These are phyloP conservation scores for Pisolithus orientalis DNA, from an alignment of 768 basidiomycete species.

Conservation along the genomic window DNA sequence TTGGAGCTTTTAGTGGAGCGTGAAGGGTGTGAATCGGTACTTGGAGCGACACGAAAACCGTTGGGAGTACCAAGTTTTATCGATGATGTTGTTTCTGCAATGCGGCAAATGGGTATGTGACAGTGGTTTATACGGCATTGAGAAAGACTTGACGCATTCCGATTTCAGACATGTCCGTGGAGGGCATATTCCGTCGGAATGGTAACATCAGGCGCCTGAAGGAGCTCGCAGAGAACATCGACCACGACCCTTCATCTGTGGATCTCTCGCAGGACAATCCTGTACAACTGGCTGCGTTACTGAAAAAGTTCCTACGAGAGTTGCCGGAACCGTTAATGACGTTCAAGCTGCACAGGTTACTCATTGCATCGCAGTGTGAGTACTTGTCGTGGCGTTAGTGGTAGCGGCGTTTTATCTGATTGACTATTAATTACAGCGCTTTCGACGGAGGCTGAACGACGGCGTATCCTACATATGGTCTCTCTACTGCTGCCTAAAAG, in stretches of 20 bases:
- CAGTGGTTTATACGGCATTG: background rate
- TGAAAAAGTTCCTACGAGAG: slow-evolving; percentile 96
- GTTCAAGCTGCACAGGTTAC: slow-evolving; percentile 84
- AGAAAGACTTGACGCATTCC: slow-evolving; percentile 1
- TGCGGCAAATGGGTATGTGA: slow-evolving; percentile 94
- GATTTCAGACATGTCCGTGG: slow-evolving; percentile 88
- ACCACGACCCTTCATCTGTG: slow-evolving; percentile 88
- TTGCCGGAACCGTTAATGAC: slow-evolving; percentile 95
- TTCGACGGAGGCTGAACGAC: slow-evolving; percentile 68
- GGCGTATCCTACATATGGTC: slow-evolving; percentile 78
- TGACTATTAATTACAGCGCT: slow-evolving; percentile 43
- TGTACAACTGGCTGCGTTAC: slow-evolving; percentile 90
- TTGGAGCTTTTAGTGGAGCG: slow-evolving; percentile 89
- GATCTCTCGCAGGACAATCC: slow-evolving; percentile 93
- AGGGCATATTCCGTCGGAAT: slow-evolving; percentile 97
- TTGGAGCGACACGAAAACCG: slow-evolving; percentile 80
- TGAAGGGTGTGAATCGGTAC: slow-evolving; percentile 92
- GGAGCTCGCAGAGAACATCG: slow-evolving; percentile 86
- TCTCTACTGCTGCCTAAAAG: slow-evolving; percentile 84
- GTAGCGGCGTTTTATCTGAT: slow-evolving; percentile 6
- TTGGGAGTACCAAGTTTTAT: slow-evolving; percentile 94
- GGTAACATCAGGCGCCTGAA: slow-evolving; percentile 94
- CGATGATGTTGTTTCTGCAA: slow-evolving; percentile 95
- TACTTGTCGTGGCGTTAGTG: slow-evolving; percentile 12
- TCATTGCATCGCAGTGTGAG: slow-evolving; percentile 85